A percentile compares a stretch with the other conserved stretches of the same genome.
phyloP scores from a whole-genome alignment of 768 basidiomycete species.

The Terana coerulea region DNA sequence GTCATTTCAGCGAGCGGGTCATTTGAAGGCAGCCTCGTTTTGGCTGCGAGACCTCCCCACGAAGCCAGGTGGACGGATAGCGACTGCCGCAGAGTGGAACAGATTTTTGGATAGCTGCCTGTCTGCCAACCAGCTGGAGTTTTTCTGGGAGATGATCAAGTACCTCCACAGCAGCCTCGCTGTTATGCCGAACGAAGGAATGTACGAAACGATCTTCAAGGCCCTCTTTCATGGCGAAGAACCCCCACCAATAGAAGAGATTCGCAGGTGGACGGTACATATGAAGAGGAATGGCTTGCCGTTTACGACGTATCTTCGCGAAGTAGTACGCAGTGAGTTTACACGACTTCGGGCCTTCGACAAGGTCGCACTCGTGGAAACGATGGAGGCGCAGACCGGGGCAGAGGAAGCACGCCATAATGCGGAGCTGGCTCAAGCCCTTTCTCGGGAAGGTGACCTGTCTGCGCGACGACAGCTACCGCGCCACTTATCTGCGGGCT shows the following conservation, averaged over 20 bases:
- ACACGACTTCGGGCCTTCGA: too few species aligned
- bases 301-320: background rate
- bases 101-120: conserved; percentile 42
- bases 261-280: background rate
- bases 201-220: background rate
- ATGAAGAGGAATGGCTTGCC: background rate
- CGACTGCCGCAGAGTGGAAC: conserved; percentile 53
- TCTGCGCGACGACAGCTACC: background rate
- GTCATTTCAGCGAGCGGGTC: conserved; percentile 42
- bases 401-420: too few species aligned
- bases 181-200: background rate
- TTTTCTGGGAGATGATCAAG: background rate
- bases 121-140: conserved; percentile 1
- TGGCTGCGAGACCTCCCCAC: conserved; percentile 55
- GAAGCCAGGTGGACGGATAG: conserved; percentile 42
- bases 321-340: background rate
- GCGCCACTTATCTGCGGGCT: background rate
- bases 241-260: background rate
- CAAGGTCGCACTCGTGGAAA: too few species aligned
- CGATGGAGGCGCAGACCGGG: too few species aligned
- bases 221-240: background rate
- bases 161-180: background rate
- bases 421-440: background rate
- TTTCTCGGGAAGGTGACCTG: background rate
- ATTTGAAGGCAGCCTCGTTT: conserved; percentile 33